Evolutionary conservation across 2,329 filamentous ascomycete genomes (phyloP).

Genomic region (Rhinocladiella similis): DNA sequence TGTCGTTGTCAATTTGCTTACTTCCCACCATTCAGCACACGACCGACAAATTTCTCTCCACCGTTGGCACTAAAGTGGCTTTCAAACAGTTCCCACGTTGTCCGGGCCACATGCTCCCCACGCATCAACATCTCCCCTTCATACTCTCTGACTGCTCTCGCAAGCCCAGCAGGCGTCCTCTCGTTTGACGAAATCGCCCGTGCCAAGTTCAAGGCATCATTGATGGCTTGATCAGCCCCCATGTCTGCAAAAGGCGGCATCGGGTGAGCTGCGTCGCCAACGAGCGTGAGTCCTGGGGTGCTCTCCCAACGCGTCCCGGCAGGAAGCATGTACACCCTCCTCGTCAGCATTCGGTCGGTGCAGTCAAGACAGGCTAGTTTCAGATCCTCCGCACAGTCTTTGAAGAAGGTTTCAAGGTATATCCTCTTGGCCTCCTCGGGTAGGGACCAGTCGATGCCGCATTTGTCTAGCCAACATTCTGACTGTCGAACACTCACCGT

Average conservation of each 20-base stretch:
- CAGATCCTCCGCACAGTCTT: constrained; percentile 47
- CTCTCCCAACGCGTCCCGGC: constrained; percentile 51
- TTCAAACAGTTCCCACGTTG: constrained; percentile 13
- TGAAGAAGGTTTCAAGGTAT: constrained; percentile 40
- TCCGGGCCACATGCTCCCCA: constrained; percentile 19
- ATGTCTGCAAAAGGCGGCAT: constrained; percentile 26
- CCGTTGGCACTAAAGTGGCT: constrained; percentile 22
- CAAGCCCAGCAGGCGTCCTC: constrained; percentile 13
- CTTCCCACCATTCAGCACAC: neutral
- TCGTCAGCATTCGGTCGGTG: constrained; percentile 39
- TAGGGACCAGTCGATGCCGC: constrained; percentile 47
- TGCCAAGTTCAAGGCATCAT: constrained; percentile 22
- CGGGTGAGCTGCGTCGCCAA: constrained; percentile 42
- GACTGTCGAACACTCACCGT: constrained; percentile 40
- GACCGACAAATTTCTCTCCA: neutral
- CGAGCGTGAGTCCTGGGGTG: constrained; percentile 51
- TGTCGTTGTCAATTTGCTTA: neutral
- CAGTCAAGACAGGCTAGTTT: constrained; percentile 45
- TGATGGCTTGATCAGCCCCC: constrained; percentile 27
- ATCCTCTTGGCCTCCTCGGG: constrained; percentile 40
- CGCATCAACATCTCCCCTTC: constrained; percentile 30
- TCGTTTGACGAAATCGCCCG: constrained; percentile 27
- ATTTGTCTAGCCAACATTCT: constrained; percentile 42
- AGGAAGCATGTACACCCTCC: constrained; percentile 56
- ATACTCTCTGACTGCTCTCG: constrained; percentile 27